phyloP scores from a whole-genome alignment of 2,329 filamentous ascomycete species.

The Proliferodiscus dingleyae region DNA sequence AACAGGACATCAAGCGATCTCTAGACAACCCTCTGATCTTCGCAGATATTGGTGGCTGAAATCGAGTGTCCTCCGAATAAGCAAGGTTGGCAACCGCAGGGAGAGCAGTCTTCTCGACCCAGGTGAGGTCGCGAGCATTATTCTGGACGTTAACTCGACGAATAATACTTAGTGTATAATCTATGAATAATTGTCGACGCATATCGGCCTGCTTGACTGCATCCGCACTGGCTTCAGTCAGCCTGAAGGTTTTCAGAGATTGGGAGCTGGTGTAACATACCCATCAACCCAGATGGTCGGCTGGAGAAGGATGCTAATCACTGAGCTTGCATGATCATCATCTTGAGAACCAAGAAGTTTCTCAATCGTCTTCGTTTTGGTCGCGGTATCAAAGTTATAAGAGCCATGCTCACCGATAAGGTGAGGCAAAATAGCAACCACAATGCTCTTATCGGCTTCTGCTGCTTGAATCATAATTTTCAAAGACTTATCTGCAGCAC shows the following conservation, averaged over 20 bases:
- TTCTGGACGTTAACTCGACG: constrained; percentile 23
- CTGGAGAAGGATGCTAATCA: constrained; percentile 45
- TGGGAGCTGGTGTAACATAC: constrained; percentile 22
- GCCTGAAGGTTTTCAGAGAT: constrained; percentile 3
- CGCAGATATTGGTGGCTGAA: constrained; percentile 43
- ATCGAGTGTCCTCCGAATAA: constrained; percentile 43
- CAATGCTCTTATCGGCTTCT: constrained; percentile 53
- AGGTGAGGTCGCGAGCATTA: constrained; percentile 14
- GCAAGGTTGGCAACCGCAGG: constrained; percentile 45
- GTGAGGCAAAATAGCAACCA: constrained; percentile 56
- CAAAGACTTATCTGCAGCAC: constrained; percentile 71
- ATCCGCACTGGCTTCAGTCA: constrained; percentile 13
- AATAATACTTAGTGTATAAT: constrained; percentile 29
- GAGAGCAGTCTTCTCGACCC: constrained; percentile 25
- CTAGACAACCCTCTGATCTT: constrained; percentile 50
- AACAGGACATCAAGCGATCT: constrained; percentile 52
- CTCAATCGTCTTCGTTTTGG: constrained; percentile 80
- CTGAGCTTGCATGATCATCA: constrained; percentile 29
- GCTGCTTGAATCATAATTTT: constrained; percentile 64
- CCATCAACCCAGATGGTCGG: constrained; percentile 36
- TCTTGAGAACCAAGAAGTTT: constrained; percentile 35
- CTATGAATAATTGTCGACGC: constrained; percentile 29
- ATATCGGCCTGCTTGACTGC: constrained; percentile 25
- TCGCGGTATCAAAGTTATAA: constrained; percentile 79
- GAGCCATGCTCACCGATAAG: constrained; percentile 67